Conservation (phyloP, 2,329 filamentous ascomycete genomes). For the Alternaria metachromatica region DNA sequence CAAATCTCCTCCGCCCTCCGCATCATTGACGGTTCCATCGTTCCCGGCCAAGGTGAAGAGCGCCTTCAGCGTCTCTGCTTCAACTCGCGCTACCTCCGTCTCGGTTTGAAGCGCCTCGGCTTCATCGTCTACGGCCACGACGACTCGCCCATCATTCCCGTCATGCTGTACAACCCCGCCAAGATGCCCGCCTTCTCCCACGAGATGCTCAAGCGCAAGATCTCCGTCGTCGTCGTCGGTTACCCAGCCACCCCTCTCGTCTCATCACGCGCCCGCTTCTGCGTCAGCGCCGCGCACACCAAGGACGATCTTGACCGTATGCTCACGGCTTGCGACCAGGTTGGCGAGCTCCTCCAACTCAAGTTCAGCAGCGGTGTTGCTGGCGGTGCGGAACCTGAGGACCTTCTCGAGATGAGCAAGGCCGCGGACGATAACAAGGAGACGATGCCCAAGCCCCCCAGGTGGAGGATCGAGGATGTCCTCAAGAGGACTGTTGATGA, state of each 20-base stretch:
- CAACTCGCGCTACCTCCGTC: slow-evolving; percentile 97
- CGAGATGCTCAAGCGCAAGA: slow-evolving; percentile 97
- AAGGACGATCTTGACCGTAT: slow-evolving; percentile 97
- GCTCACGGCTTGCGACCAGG: slow-evolving; percentile 86
- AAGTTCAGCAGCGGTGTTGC: slow-evolving; percentile 98
- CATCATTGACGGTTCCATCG: slow-evolving; percentile 87
- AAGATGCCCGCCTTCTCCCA: slow-evolving; percentile 99
- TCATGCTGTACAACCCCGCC: slow-evolving; percentile 96
- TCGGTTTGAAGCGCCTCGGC: slow-evolving; percentile 94
- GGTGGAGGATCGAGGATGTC: slow-evolving; percentile 80
- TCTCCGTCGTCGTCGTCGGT: slow-evolving; percentile 94
- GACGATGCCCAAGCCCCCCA: slow-evolving; percentile 65
- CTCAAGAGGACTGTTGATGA: slow-evolving; percentile 76
- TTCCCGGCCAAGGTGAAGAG: slow-evolving; percentile 92
- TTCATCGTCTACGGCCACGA: slow-evolving; percentile 98
- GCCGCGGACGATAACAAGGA: slow-evolving; percentile 58
- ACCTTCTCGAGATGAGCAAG: slow-evolving; percentile 67
- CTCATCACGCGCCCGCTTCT: slow-evolving; percentile 93
- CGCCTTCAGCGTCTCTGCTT: slow-evolving; percentile 94
- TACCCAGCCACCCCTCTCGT: slow-evolving; percentile 97
- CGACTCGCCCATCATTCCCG: slow-evolving; percentile 93
- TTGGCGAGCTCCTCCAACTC: slow-evolving; percentile 88
- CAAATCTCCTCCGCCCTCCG: slow-evolving; percentile 88
- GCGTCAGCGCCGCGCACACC: slow-evolving; percentile 93
- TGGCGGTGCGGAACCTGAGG: slow-evolving; percentile 80